Base-by-base conservation (phyloP, 805 yeast genomes). In the Metschnikowia kofuensis region DNA sequence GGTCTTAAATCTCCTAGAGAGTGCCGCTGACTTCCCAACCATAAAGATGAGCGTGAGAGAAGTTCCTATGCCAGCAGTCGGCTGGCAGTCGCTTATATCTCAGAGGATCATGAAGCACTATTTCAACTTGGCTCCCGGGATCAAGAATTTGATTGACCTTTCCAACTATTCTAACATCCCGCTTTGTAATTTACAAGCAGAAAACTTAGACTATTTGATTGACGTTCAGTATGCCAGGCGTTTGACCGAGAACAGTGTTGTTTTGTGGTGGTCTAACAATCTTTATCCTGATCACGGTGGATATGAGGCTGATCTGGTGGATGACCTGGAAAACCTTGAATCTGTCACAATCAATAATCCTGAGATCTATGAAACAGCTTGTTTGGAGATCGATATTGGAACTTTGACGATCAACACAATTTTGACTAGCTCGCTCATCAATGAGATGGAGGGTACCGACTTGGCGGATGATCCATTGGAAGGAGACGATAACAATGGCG, bases 251-350 rank as follows among this genome's bases (percentile, higher is more conserved):
- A 79, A 80, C 42, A 80, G 83, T 51, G 79, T 87, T 37, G 85
- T 92, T 6, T 69, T 95, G 30, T 94, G 99, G 98, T 94, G 99
- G 98, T 87, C 96, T 0, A 80, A 84, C 4, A 75, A 76, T 15
- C 87, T 92, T 0, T 66, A 78, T 40, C 92, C 97, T 0, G 97
- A 89, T 60, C 84, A 80, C 59, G 97, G 96, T 30, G 96, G 96
- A 0, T 61, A 70, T 38, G 91, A 89, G 63, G 79, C 77, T 57
- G 94, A 87, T 58, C 72, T 69, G 9, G 54, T 72, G 21, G 69
- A 73, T 21, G 82, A 82, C 49, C 86, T 82, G 50, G 85, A 83
- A 45, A 70, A 67, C 34, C 69, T 84, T 39, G 82, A 80, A 34
- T 84, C 89, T 55, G 91, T 95, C 12, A 75, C 76, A 1, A 79